These are phyloP conservation scores for Amesomyces nigricolor DNA, from an alignment of 2,329 filamentous ascomycete genomes.

Conservation along the genomic window DNA sequence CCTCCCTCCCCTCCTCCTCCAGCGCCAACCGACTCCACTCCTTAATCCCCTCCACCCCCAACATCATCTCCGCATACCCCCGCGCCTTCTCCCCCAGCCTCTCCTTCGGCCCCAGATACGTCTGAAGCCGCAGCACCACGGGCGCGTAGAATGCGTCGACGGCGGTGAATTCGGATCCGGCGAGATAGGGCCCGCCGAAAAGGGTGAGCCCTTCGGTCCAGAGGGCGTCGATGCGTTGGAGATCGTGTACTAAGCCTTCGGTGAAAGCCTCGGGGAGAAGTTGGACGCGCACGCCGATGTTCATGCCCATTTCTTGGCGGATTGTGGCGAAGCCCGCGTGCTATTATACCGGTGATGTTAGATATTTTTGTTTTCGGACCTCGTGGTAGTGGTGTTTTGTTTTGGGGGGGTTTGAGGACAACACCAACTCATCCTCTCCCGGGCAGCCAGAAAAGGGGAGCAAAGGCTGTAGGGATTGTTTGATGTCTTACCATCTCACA, in stretches of 20 bases:
- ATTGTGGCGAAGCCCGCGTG: constrained; percentile 40
- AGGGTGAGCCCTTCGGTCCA: constrained; percentile 35
- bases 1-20: constrained; percentile 35
- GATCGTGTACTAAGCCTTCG: constrained; percentile 31
- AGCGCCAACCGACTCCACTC: constrained; percentile 37
- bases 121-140: constrained; percentile 36
- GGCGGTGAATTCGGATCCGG: constrained; percentile 34
- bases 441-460: too few species aligned
- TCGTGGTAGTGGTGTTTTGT: too few species aligned
- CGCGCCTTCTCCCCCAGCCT: constrained; percentile 27
- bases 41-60: constrained; percentile 33
- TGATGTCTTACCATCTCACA: constrained; percentile 31
- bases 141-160: constrained; percentile 41
- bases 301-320: constrained; percentile 39
- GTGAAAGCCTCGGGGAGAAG: constrained; percentile 24
- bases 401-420: too few species aligned
- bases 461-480: too few species aligned
- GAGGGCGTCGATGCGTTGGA: constrained; percentile 34
- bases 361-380: too few species aligned
- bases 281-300: constrained; percentile 37
- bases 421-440: too few species aligned
- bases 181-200: constrained; percentile 40
- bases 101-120: constrained; percentile 31
- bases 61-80: constrained; percentile 33
- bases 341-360: constrained; percentile 13